Evolutionary conservation across 2,329 filamentous ascomycete genomes (phyloP), one percentile per base, ranked within the genome.

Genomic region (Parastagonospora avenae): DNA sequence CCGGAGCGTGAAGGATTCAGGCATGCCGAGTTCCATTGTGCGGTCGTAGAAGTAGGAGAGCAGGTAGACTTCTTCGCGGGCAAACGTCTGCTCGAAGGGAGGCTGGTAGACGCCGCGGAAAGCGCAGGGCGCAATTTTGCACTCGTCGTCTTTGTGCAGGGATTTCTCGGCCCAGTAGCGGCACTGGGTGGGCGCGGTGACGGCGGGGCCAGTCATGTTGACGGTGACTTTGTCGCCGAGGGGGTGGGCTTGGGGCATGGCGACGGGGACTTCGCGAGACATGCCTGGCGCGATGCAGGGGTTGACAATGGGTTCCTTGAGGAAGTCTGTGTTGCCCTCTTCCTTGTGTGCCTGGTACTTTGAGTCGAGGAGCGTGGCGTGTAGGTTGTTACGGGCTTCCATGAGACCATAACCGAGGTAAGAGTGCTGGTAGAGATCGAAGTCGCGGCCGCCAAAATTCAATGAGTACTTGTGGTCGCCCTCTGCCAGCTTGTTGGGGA

Each of bases 11-110:
- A 97, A 99, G 5, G 90, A 92, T 62, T 96, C 92, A n/a, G 95
- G 94, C 92, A 99, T 97, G 61, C 95, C 95, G 9, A 99, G 85
- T 4, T 92, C 91, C 73, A 90, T 85, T 19, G 90, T 95, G 67
- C 95, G 92, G 80, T 99, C 94, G 78, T 89, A 97, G 78, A 99
- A 99, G 83, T 96, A 99, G 28, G 91, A 96, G 77, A 99, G 93
- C 63, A 97, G 91, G 78, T 93, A 99, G 33, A 97, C 85, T 66
- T 97, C 92, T 76, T 97, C 93, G 57, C 83, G 84, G 24, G 90
- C 80, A 68, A 99, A 99, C 0, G 94, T 99, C 82, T 96, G 96
- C 63, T 86, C 87, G 41, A 99, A 82, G 16, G 89, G 88, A 8
- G 94, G 94, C 76, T 99, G 94, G 77, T 99, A 91, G 28, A 99